Evolutionary conservation across 1,284 basidiomycete genomes (phyloP).

Genomic region (Porodaedalea pini): DNA sequence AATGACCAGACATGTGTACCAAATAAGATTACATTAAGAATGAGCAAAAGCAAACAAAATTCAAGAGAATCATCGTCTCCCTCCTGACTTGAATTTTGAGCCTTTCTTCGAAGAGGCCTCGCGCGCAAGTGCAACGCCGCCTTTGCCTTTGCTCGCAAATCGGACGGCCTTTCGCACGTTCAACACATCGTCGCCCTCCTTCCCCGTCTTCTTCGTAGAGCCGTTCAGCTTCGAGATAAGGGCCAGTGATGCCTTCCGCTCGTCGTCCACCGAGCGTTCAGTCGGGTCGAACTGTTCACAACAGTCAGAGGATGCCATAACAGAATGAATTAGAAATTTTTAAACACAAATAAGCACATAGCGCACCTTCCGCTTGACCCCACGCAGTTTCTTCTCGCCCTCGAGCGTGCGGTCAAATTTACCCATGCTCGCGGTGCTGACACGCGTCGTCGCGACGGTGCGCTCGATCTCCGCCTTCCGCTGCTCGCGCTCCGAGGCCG

Average conservation of each 20-base stretch:
- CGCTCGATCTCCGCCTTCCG: slow-evolving; percentile 77
- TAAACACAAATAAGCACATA: slow-evolving; percentile 14
- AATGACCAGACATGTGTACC: neutral
- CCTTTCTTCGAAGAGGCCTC: slow-evolving; percentile 24
- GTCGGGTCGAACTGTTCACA: slow-evolving; percentile 71
- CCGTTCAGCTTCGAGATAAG: slow-evolving; percentile 78
- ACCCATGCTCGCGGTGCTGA: slow-evolving; percentile 91
- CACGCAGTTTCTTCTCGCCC: slow-evolving; percentile 85
- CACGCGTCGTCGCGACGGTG: slow-evolving; percentile 74
- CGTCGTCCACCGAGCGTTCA: slow-evolving; percentile 60
- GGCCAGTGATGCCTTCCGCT: slow-evolving; percentile 72
- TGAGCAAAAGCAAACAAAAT: neutral
- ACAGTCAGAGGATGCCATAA: neutral
- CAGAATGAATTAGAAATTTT: neutral
- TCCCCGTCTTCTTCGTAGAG: slow-evolving; percentile 58
- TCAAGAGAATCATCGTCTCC: slow-evolving; percentile 14
- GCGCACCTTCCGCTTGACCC: slow-evolving; percentile 88
- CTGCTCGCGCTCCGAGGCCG: slow-evolving; percentile 38
- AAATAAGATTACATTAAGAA: neutral
- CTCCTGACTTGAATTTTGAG: slow-evolving; percentile 9
- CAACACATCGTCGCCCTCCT: slow-evolving; percentile 54
- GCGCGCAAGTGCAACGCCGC: slow-evolving; percentile 54
- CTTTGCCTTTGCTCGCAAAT: slow-evolving; percentile 66
- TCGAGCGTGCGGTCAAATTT: slow-evolving; percentile 86
- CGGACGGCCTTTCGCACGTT: slow-evolving; percentile 88